A percentile compares a stretch with the other conserved stretches of the same genome.
Evolutionary conservation across 2,329 filamentous ascomycete species (phyloP).

Genomic region (Myriangium duriaei): DNA sequence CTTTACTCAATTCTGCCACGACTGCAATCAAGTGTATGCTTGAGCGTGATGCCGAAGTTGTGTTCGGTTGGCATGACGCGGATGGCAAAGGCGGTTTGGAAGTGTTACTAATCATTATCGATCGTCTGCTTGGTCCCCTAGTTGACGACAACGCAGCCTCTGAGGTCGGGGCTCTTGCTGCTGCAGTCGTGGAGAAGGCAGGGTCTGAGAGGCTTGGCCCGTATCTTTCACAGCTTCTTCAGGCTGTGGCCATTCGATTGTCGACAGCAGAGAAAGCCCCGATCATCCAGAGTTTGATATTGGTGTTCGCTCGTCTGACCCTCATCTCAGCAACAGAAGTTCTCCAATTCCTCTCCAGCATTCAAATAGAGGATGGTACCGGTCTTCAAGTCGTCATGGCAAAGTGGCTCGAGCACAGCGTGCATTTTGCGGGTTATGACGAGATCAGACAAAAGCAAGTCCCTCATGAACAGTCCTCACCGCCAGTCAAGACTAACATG

Average conservation of each 20-base stretch:
- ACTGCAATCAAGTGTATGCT: conserved; percentile 82
- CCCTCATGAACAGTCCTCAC: conserved; percentile 7
- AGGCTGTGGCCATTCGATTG: conserved; percentile 75
- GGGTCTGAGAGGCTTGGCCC: conserved; percentile 83
- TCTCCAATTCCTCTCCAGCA: conserved; percentile 73
- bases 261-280: conserved; percentile 70
- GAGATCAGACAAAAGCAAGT: conserved; percentile 90
- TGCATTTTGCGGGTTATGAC: conserved; percentile 96
- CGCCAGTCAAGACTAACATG: conserved; percentile 5
- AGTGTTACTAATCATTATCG: conserved; percentile 80
- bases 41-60: conserved; percentile 76
- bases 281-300: conserved; percentile 89
- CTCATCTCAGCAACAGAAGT: conserved; percentile 78
- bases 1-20: conserved; percentile 75
- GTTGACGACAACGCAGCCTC: conserved; percentile 90
- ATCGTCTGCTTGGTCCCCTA: conserved; percentile 67
- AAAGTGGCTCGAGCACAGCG: conserved; percentile 95
- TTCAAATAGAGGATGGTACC: conserved; percentile 55
- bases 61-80: conserved; percentile 73
- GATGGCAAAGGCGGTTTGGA: conserved; percentile 75
- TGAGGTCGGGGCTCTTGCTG: conserved; percentile 90
- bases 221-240: conserved; percentile 75
- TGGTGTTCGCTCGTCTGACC: conserved; percentile 87
- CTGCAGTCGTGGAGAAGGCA: conserved; percentile 89
- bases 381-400: conserved; percentile 80